Percentiles rank a stretch among this genome's conserved stretches.
phyloP scores from a whole-genome alignment of 257 asterid genomes.

The Primulina tabacum region DNA sequence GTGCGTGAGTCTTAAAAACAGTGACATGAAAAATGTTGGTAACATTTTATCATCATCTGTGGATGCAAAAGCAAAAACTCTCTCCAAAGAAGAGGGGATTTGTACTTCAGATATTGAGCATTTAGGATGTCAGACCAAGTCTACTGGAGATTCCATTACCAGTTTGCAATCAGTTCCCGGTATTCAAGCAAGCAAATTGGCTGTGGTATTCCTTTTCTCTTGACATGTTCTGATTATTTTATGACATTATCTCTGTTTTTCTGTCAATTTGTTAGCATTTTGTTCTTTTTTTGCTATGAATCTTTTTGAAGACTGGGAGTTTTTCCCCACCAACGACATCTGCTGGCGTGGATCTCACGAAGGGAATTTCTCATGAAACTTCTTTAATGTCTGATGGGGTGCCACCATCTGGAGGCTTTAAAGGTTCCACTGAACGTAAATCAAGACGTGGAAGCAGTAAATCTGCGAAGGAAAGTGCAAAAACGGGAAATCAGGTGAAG shows the following conservation, averaged over 20 bases:
- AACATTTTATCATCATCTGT: slow-evolving; percentile 25
- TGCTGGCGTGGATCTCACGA: slow-evolving; percentile 38
- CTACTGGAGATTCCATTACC: slow-evolving; percentile 42
- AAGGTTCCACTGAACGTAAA: slow-evolving; percentile 58
- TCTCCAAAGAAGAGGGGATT: slow-evolving; percentile 48
- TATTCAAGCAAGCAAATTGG: slow-evolving; percentile 45
- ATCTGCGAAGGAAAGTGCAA: slow-evolving; percentile 61
- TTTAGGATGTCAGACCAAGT: slow-evolving; percentile 33
- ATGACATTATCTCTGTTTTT: neutral
- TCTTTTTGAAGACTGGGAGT: slow-evolving; percentile 49
- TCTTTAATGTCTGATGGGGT: slow-evolving; percentile 38
- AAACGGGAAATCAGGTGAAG: slow-evolving; percentile 50
- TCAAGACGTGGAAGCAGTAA: slow-evolving; percentile 65
- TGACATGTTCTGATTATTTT: slow-evolving; percentile 16
- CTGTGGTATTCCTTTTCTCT: slow-evolving; percentile 43
- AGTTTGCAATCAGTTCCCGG: slow-evolving; percentile 38
- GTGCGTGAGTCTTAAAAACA: neutral
- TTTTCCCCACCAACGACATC: slow-evolving; percentile 45
- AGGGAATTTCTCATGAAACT: slow-evolving; percentile 46
- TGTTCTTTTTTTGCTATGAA: slow-evolving; percentile 20
- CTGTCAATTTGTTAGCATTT: slow-evolving; percentile 13
- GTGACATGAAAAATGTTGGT: slow-evolving; percentile 26
- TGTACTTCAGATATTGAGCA: slow-evolving; percentile 58
- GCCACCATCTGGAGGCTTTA: slow-evolving; percentile 40
- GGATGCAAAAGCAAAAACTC: slow-evolving; percentile 36